Base-by-base conservation (phyloP, 78 protist species). In the Isochrysis galbana region DNA sequence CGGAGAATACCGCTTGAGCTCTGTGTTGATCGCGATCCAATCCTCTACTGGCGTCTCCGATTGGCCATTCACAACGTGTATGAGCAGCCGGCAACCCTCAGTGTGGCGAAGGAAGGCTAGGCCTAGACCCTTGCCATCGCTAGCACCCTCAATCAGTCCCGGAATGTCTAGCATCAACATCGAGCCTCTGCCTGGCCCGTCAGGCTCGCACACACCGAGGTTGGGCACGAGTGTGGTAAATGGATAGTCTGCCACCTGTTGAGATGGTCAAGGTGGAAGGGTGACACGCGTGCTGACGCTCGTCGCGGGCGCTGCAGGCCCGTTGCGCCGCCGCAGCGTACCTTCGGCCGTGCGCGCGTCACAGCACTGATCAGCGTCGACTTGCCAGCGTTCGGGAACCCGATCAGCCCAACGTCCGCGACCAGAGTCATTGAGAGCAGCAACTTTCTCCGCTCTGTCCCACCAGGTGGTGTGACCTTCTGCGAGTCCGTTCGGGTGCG, bases 321-420 rank as follows among this genome's bases (percentile, higher is more conserved):
- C n/a, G n/a, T n/a, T n/a, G n/a, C n/a, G n/a, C n/a, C n/a, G n/a
- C n/a, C n/a, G n/a, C n/a, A n/a, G n/a, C n/a, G n/a, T n/a, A 14
- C 61, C 69, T 72, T 46, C 2, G 97, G 97, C 14, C 32, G 1
- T 10, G 95, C 93, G 14, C 55, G 44, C 0, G 93, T 87, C 39
- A 91, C 25, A 19, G 92, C 41, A 47, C 32, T 5, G 10, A 95
- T 87, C 39, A 95, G 72, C 11, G 91, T 39, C 11, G 91, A 74
- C 89, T 95, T 94, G 44, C 96, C 96, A 26, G 96, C 96, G 70
- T 95, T 95, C 38, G 96, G 96, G 22, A 89, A 84, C 0, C 96
- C 96, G 36, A 95, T 92, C 21, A 95, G 78, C 2, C 96, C 96
- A 5, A 74, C 83, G 83, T 74, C 83, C 46, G 83, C 83, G 11